phyloP scores from a whole-genome alignment of 139 green algal genomes.

The Protoeuglena noctilucae region DNA sequence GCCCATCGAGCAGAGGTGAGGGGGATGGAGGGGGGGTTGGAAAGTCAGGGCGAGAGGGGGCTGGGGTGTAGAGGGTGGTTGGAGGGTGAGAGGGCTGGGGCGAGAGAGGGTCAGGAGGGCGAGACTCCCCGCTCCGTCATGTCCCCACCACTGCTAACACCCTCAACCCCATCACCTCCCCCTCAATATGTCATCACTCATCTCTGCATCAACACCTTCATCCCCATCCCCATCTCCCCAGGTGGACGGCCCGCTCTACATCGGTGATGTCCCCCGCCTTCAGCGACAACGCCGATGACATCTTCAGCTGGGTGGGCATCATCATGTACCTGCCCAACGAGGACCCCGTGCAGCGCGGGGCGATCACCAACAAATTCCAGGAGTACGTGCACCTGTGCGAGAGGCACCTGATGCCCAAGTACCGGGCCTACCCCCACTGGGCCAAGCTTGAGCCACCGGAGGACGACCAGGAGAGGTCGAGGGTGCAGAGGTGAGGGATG shows the following conservation, averaged over 20 bases:
- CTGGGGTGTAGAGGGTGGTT: no score
- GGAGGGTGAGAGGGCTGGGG: no score
- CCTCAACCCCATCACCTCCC: no score
- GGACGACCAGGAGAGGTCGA: slow-evolving; percentile 5
- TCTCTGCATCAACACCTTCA: no score
- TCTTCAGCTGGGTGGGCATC: slow-evolving; percentile 84
- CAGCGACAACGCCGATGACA: slow-evolving; percentile 5
- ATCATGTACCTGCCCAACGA: slow-evolving; percentile 91
- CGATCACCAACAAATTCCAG: slow-evolving; percentile 42
- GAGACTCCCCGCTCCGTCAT: no score
- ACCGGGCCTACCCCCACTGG: slow-evolving; percentile 76
- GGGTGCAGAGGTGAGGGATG: slow-evolving; percentile 20
- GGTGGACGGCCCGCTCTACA: slow-evolving; percentile 58
- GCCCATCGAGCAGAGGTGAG: slow-evolving; percentile 92
- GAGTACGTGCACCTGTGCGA: slow-evolving; percentile 51
- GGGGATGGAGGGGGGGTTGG: no score
- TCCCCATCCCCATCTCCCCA: no score
- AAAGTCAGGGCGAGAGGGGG: no score
- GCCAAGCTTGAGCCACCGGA: slow-evolving; percentile 79
- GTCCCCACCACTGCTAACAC: no score
- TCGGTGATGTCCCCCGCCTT: slow-evolving; percentile 54
- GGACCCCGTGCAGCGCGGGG: slow-evolving; percentile 23
- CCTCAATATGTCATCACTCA: no score
- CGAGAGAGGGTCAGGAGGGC: no score
- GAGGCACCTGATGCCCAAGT: slow-evolving; percentile 48